Base-by-base conservation (phyloP, 306 rosid genomes). In the Quillaja saponaria region DNA sequence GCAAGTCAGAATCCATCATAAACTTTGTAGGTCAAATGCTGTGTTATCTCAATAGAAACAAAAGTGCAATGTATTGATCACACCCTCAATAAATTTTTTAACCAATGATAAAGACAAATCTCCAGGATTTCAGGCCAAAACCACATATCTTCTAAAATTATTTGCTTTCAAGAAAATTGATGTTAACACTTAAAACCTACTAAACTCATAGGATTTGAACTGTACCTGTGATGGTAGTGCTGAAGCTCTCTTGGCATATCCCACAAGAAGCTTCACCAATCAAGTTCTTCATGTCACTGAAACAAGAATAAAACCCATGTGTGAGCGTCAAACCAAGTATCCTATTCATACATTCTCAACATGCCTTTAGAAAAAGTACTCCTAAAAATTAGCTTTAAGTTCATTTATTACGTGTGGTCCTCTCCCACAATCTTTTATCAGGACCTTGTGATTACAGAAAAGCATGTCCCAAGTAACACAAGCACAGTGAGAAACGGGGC, bases 181-280 rank as follows among this genome's bases (percentile, higher is more conserved):
- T 52, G 42, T 13, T 45, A 25, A 59, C 17, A 34, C 19, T 13
- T 45, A 25, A 59, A 13, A 34, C 19, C 52, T 38, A 42, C 33
- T 16, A 58, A 44, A 1, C 52, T 1, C 31, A 41, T 17, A 50
- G 46, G 41, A 28, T 25, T 51, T 12, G 33, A 40, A 65, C 58
- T 58, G 63, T 41, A 90, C 94, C 90, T 20, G 85, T 87, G 72
- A 90, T 55, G 50, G 85, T 71, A 13, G 88, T 90, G 78, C 97
- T 85, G 62, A 85, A 90, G 71, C 80, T 81, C 81, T 85, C 97
- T 69, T 83, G 88, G 81, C 97, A 90, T 53, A 90, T 87, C 71
- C 87, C 33, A 71, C 97, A 90, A 28, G 79, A 67, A 53, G 95
- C 97, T 72, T 87, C 97, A 41, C 97, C 95, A 64, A 85, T 85